These are phyloP conservation scores for Gracilariopsis chorda DNA, from an alignment of 23 red algal species.

Conservation along the genomic window DNA sequence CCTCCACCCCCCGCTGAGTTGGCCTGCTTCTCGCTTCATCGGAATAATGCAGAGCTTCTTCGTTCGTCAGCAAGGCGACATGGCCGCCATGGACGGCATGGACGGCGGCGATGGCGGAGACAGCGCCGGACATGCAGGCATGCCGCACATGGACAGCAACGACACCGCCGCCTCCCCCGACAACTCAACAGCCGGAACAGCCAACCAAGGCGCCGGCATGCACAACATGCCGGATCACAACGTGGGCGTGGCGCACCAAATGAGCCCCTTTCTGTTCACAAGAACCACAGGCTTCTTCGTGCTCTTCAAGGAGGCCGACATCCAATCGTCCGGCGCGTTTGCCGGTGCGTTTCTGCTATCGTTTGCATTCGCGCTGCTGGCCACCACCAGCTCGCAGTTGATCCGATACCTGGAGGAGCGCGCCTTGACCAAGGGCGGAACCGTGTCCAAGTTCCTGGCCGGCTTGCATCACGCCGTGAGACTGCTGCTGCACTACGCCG, in stretches of 20 bases:
- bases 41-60: too few relatives aligned
- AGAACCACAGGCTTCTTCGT: slow-evolving; percentile 31
- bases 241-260: not conserved
- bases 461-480: not conserved
- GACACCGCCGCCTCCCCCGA: not conserved
- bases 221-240: not conserved
- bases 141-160: too few relatives aligned
- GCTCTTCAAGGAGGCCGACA: slow-evolving; percentile 53
- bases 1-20: too few relatives aligned
- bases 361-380: slow-evolving; percentile 30
- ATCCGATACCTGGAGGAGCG: not conserved
- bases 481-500: slow-evolving; percentile 64
- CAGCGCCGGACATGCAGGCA: not conserved
- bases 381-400: slow-evolving; percentile 31
- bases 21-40: too few relatives aligned
- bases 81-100: not conserved
- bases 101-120: not conserved
- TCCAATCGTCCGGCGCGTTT: slow-evolving; percentile 61
- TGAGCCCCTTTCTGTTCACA: slow-evolving; percentile 64
- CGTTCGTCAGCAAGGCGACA: too few relatives aligned
- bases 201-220: too few relatives aligned
- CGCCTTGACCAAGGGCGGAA: not conserved
- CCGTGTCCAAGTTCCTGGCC: not conserved
- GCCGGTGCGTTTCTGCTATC: slow-evolving; percentile 42
- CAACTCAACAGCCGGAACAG: not conserved